phyloP scores from a whole-genome alignment of 176 grass and related monocot species.

The Musa beccarii region DNA sequence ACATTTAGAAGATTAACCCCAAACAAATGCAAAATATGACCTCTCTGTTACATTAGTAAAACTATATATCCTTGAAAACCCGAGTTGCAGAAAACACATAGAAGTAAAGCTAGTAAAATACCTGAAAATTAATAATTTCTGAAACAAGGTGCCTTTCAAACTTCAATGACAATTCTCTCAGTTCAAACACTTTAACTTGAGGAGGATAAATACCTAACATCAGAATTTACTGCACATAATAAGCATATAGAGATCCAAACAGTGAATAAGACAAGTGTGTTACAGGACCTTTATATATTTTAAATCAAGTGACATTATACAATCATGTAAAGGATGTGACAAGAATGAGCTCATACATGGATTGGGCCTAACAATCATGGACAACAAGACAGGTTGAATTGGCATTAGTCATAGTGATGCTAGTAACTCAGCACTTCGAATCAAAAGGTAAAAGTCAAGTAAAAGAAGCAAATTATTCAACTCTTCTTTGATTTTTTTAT shows the following conservation, averaged over 20 bases:
- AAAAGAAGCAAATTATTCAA: background rate
- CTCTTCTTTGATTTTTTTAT: background rate
- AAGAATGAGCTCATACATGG: background rate
- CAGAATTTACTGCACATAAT: conserved; percentile 8
- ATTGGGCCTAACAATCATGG: background rate
- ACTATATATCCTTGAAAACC: background rate
- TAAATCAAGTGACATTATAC: background rate
- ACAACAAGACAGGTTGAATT: background rate
- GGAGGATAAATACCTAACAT: conserved; percentile 78
- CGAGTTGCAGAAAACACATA: background rate
- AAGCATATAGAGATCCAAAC: background rate
- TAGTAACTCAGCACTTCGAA: background rate
- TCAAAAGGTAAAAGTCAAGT: background rate
- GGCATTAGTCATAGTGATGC: background rate
- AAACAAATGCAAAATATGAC: background rate
- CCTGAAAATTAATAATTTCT: conserved; percentile 89
- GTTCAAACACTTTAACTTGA: conserved; percentile 85
- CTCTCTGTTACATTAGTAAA: background rate
- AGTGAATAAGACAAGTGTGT: too few species aligned
- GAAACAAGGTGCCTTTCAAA: conserved; percentile 89
- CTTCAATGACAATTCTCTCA: conserved; percentile 81
- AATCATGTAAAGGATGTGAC: background rate
- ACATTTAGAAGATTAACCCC: too few species aligned
- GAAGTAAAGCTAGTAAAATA: conserved; percentile 14
- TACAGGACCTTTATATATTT: background rate